A percentile compares a stretch with the other conserved stretches of the same genome.
These are phyloP conservation scores for Cladosporium sp. DNA, from an alignment of 2,329 filamentous ascomycete genomes.

Conservation along the genomic window DNA sequence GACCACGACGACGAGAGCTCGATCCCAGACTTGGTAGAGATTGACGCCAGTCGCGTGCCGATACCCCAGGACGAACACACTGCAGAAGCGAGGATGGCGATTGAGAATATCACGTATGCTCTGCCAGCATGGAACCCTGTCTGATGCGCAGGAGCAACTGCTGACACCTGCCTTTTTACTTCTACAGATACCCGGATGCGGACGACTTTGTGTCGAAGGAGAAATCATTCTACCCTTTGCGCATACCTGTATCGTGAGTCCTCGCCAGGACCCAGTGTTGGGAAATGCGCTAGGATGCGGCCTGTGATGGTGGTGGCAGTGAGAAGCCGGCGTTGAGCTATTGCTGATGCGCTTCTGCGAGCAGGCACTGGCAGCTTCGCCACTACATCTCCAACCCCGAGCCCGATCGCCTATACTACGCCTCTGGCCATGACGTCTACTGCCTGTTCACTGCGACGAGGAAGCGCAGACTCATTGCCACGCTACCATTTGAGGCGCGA, in stretches of 20 bases:
- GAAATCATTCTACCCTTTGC: slow-evolving; percentile 51
- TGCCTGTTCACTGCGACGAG: slow-evolving; percentile 65
- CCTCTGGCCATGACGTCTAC: slow-evolving; percentile 66
- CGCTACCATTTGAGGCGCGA: slow-evolving; percentile 70
- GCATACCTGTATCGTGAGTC: slow-evolving; percentile 53
- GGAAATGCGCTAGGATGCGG: not conserved
- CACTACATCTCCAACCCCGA: slow-evolving; percentile 84
- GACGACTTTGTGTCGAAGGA: slow-evolving; percentile 48
- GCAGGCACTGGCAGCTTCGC: slow-evolving; percentile 76
- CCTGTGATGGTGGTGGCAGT: not conserved
- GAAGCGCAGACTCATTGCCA: slow-evolving; percentile 72
- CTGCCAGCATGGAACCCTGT: not conserved
- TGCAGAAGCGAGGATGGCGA: slow-evolving; percentile 31
- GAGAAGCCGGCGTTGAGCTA: not conserved
- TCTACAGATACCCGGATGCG: slow-evolving; percentile 48
- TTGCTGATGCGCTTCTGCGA: slow-evolving; percentile 36
- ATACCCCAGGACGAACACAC: not conserved
- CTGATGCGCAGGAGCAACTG: slow-evolving; percentile 17
- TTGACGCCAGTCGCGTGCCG: not conserved
- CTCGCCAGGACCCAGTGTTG: not conserved
- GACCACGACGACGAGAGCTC: slow-evolving; percentile 1
- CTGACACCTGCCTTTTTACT: slow-evolving; percentile 11
- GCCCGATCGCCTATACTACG: slow-evolving; percentile 80
- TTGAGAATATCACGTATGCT: slow-evolving; percentile 33
- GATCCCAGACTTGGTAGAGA: slow-evolving; percentile 5